phyloP scores from a whole-genome alignment of 495 filamentous ascomycete genomes.

The Aspergillus sparsus region DNA sequence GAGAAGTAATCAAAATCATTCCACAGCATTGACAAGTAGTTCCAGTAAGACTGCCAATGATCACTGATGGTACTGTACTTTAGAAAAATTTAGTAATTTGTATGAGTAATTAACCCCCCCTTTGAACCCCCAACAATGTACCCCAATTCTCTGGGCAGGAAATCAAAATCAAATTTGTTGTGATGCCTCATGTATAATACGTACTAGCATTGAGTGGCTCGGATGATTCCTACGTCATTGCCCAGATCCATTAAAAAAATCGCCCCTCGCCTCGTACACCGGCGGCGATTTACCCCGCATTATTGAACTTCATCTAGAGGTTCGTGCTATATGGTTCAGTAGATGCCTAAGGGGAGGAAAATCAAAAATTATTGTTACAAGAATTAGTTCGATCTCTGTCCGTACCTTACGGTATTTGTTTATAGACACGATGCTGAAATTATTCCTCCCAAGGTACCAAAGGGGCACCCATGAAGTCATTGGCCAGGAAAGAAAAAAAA shows the following conservation, averaged over 20 bases:
- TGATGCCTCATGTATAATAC: not conserved
- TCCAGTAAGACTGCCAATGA: too few relatives aligned
- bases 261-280: not conserved
- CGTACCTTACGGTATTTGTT: not conserved
- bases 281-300: slow-evolving; percentile 14
- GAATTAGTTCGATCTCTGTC: not conserved
- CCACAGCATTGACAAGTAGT: too few relatives aligned
- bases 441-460: not conserved
- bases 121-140: not conserved
- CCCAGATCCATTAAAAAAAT: not conserved
- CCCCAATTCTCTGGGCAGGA: not conserved
- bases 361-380: not conserved
- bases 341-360: not conserved
- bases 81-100: not conserved
- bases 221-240: slow-evolving; percentile 14
- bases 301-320: not conserved
- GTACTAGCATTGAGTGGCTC: not conserved
- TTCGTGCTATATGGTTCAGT: not conserved
- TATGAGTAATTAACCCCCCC: not conserved
- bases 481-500: too few relatives aligned
- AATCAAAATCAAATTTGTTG: not conserved
- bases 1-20: too few relatives aligned
- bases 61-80: not conserved
- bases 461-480: not conserved
- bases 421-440: not conserved